Conservation (phyloP, 1,284 basidiomycete species). For the Melampsora larici-populina region DNA sequence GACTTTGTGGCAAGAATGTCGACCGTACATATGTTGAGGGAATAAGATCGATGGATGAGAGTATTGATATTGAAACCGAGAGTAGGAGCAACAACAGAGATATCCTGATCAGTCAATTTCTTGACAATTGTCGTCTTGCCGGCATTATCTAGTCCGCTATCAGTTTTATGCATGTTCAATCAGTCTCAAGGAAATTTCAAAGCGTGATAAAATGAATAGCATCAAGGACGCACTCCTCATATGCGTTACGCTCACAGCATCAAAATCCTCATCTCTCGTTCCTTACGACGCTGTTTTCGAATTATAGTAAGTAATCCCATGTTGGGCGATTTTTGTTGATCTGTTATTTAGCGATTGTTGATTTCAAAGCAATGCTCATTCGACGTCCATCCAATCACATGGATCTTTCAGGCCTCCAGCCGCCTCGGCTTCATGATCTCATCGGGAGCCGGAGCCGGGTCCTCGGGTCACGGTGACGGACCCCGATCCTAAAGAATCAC, state of each 20-base stretch:
- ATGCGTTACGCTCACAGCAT: conserved; percentile 68
- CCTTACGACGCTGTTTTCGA: conserved; percentile 88
- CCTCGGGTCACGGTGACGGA: too few species aligned
- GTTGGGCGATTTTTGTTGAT: background rate
- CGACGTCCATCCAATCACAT: too few species aligned
- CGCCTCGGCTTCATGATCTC: too few species aligned
- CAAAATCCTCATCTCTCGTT: conserved; percentile 90
- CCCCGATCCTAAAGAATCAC: too few species aligned
- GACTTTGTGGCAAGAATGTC: conserved; percentile 10
- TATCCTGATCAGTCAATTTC: conserved; percentile 81
- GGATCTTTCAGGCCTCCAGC: too few species aligned
- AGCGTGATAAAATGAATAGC: background rate
- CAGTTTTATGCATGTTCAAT: background rate
- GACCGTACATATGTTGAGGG: conserved; percentile 29
- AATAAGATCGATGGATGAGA: conserved; percentile 63
- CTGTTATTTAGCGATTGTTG: too few species aligned
- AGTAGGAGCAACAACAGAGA: conserved; percentile 81
- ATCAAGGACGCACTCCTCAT: background rate
- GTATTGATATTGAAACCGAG: conserved; percentile 99
- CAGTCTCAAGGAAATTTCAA: too few species aligned
- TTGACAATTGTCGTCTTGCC: conserved; percentile 98
- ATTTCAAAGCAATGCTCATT: too few species aligned
- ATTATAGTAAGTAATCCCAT: conserved; percentile 91
- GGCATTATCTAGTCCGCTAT: conserved; percentile 94
- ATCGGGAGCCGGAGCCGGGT: too few species aligned